These are phyloP conservation scores for Trichoderma virens DNA, from an alignment of 495 filamentous ascomycete genomes.

Conservation along the genomic window DNA sequence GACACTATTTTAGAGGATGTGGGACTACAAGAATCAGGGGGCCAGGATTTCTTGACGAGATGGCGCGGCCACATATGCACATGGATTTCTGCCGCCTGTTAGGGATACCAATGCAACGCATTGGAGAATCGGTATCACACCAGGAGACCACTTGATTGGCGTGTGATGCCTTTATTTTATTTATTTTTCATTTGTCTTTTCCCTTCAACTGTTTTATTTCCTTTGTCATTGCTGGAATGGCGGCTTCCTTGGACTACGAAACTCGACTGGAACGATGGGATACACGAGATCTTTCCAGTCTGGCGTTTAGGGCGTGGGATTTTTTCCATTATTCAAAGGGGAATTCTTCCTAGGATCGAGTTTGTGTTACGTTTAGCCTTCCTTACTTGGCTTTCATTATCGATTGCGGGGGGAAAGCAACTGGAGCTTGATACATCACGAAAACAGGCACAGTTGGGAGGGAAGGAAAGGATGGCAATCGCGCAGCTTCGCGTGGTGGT, in stretches of 20 bases:
- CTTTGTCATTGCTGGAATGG: neutral
- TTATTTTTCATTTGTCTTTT: neutral
- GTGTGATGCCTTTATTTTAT: neutral
- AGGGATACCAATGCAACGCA: neutral
- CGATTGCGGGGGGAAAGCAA: neutral
- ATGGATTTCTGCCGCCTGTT: neutral
- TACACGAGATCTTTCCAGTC: neutral
- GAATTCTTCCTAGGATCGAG: neutral
- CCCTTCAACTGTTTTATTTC: neutral
- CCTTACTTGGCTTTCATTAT: neutral
- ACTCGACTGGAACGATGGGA: neutral
- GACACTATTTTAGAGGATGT: neutral
- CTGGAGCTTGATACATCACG: neutral
- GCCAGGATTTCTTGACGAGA: neutral
- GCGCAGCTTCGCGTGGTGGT: neutral
- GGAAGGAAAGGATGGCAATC: neutral
- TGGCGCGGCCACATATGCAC: neutral
- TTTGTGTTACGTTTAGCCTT: neutral
- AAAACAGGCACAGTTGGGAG: neutral
- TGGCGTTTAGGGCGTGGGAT: neutral
- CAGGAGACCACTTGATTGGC: neutral
- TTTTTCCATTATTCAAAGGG: neutral
- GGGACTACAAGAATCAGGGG: neutral
- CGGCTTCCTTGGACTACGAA: neutral
- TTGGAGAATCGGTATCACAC: neutral